Conservation (phyloP, 371 early-diverging fungal genomes). For the Mortierella sp. region DNA sequence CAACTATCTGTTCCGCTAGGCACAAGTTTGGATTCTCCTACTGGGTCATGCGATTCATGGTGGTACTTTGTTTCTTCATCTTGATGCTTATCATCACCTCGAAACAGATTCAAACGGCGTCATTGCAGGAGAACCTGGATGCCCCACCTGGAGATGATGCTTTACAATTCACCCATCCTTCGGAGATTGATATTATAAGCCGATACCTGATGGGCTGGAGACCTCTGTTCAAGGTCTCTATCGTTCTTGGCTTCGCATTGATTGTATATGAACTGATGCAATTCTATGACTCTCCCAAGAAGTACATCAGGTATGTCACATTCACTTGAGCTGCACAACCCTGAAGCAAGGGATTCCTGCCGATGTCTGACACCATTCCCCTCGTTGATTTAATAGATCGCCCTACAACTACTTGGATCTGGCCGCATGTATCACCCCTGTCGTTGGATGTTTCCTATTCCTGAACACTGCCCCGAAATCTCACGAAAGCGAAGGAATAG, state of each 20-base stretch:
- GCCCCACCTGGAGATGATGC: neutral
- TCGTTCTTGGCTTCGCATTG: slow-evolving; percentile 24
- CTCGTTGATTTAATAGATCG: too few relatives aligned
- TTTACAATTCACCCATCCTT: too few relatives aligned
- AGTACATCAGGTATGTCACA: slow-evolving; percentile 40
- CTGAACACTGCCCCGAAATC: too few relatives aligned
- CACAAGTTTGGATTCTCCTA: slow-evolving; percentile 40
- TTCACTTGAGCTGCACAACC: too few relatives aligned
- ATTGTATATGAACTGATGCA: slow-evolving; percentile 29
- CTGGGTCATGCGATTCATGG: slow-evolving; percentile 27
- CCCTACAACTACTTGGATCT: too few relatives aligned
- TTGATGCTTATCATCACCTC: slow-evolving; percentile 30
- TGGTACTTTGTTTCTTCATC: slow-evolving; percentile 29
- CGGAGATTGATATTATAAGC: neutral
- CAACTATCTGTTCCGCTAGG: slow-evolving; percentile 15
- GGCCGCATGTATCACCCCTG: too few relatives aligned
- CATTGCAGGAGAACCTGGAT: too few relatives aligned
- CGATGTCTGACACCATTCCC: too few relatives aligned
- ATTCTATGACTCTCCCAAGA: slow-evolving; percentile 27
- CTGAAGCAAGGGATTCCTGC: too few relatives aligned
- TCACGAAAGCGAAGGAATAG: too few relatives aligned
- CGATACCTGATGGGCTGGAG: slow-evolving; percentile 26
- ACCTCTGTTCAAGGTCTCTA: slow-evolving; percentile 19
- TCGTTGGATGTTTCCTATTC: too few relatives aligned
- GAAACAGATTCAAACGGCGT: slow-evolving; percentile 18